Evolutionary conservation across 1,139 yeast species (phyloP).

Genomic region (Blastobotrys apis): DNA sequence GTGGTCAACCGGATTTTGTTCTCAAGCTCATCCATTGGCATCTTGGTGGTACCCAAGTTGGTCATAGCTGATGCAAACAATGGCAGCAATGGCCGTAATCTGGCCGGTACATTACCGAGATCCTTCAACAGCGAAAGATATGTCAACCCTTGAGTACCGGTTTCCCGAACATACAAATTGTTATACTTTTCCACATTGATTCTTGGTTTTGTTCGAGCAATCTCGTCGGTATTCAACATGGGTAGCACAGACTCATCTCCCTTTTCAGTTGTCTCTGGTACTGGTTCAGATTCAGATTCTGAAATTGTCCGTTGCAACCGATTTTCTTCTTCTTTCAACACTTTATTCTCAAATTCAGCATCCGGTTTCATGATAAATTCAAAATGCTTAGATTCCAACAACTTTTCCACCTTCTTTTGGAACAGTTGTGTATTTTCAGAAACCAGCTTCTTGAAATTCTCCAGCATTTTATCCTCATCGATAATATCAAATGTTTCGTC

Average conservation of each 20-base stretch:
- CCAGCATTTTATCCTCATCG: conserved; percentile 58
- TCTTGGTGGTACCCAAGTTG: conserved; percentile 70
- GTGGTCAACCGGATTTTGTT: conserved; percentile 77
- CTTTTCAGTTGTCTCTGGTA: conserved; percentile 59
- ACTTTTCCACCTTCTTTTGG: conserved; percentile 50
- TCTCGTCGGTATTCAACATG: conserved; percentile 66
- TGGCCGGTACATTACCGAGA: conserved; percentile 50
- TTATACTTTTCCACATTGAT: conserved; percentile 31
- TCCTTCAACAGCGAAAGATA: conserved; percentile 23
- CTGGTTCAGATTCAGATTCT: conserved; percentile 45
- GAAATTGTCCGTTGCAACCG: conserved; percentile 40
- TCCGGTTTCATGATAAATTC: conserved; percentile 75
- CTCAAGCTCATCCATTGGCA: conserved; percentile 76
- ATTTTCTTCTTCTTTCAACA: conserved; percentile 52
- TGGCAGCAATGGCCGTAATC: conserved; percentile 65
- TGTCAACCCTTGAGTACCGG: conserved; percentile 34
- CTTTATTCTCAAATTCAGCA: conserved; percentile 46
- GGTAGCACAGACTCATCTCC: conserved; percentile 83
- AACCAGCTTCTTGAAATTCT: conserved; percentile 59
- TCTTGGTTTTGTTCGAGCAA: conserved; percentile 52
- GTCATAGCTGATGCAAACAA: conserved; percentile 76
- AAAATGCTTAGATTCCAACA: conserved; percentile 55
- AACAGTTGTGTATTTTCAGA: conserved; percentile 50
- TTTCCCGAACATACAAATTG: conserved; percentile 31
- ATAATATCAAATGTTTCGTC: conserved; percentile 69